Conservation (phyloP, 306 rosid species). For the Ochetophila trinervis region DNA sequence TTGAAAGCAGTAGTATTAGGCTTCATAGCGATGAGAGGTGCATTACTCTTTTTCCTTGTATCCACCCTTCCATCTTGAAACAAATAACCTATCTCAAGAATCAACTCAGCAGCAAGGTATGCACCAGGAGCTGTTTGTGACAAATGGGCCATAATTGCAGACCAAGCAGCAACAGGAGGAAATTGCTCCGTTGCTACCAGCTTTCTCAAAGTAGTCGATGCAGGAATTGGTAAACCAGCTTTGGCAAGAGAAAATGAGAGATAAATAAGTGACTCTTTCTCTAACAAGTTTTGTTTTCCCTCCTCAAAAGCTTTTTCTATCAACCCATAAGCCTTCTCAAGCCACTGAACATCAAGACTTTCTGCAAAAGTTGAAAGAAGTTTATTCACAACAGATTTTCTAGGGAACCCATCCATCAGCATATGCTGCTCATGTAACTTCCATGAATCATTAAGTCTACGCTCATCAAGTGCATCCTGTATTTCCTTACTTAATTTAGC, state of each 20-base stretch:
- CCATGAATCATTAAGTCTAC: conserved; percentile 62
- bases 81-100: conserved; percentile 81
- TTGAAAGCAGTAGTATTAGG: conserved; percentile 65
- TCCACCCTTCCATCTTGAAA: conserved; percentile 82
- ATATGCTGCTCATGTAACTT: conserved; percentile 68
- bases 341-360: conserved; percentile 53
- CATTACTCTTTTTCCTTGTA: conserved; percentile 68
- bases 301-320: conserved; percentile 54
- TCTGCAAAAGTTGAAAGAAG: conserved; percentile 52
- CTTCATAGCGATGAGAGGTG: conserved; percentile 71
- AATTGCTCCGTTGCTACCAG: conserved; percentile 59
- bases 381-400: conserved; percentile 61
- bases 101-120: conserved; percentile 75
- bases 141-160: conserved; percentile 74
- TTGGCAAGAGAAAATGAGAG: conserved; percentile 71
- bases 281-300: conserved; percentile 60
- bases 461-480: conserved; percentile 45
- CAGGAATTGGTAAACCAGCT: conserved; percentile 52
- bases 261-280: conserved; percentile 66
- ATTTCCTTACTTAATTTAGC: conserved; percentile 57
- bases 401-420: conserved; percentile 78
- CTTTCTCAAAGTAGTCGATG: conserved; percentile 70
- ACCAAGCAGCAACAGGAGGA: conserved; percentile 74
- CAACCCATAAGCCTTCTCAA: conserved; percentile 68
- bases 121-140: conserved; percentile 71